phyloP scores from a whole-genome alignment of 495 filamentous ascomycete genomes.

The Penicillium crystallinum region DNA sequence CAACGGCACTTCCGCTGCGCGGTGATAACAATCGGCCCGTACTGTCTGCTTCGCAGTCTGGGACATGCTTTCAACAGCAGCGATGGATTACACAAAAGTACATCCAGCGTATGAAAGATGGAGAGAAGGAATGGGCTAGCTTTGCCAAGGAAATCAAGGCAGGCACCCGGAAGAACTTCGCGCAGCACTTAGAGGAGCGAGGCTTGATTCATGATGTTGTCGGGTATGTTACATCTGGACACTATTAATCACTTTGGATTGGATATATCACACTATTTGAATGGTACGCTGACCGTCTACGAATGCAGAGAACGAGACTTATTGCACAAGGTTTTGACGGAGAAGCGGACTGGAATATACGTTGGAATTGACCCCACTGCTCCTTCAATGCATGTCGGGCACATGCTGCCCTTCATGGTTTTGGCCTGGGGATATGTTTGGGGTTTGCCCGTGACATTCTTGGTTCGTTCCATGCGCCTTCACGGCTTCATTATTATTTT shows the following conservation, averaged over 20 bases:
- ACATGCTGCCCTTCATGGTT: slow-evolving; percentile 90
- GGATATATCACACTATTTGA: neutral
- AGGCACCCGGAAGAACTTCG: slow-evolving; percentile 59
- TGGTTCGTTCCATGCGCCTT: slow-evolving; percentile 44
- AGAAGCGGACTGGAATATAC: slow-evolving; percentile 71
- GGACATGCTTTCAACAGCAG: slow-evolving; percentile 22
- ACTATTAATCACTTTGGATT: neutral
- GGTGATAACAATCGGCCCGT: slow-evolving; percentile 13
- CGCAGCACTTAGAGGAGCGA: slow-evolving; percentile 69
- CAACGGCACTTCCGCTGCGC: slow-evolving; percentile 17
- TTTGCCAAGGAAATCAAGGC: slow-evolving; percentile 52
- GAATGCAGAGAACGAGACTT: slow-evolving; percentile 50
- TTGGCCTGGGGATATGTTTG: slow-evolving; percentile 89
- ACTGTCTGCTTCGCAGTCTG: neutral
- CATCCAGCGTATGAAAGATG: slow-evolving; percentile 48
- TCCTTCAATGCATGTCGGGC: slow-evolving; percentile 82
- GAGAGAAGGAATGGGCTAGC: slow-evolving; percentile 51
- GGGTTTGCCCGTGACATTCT: slow-evolving; percentile 65
- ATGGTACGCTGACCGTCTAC: slow-evolving; percentile 9
- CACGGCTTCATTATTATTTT: neutral
- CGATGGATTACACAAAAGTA: slow-evolving; percentile 48
- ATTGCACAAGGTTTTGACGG: slow-evolving; percentile 65
- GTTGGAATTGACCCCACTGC: slow-evolving; percentile 92
- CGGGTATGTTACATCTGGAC: slow-evolving; percentile 52
- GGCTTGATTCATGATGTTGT: slow-evolving; percentile 75